These are phyloP conservation scores for Diplogelasinospora grovesii DNA, from an alignment of 495 filamentous ascomycete species.

Conservation along the genomic window DNA sequence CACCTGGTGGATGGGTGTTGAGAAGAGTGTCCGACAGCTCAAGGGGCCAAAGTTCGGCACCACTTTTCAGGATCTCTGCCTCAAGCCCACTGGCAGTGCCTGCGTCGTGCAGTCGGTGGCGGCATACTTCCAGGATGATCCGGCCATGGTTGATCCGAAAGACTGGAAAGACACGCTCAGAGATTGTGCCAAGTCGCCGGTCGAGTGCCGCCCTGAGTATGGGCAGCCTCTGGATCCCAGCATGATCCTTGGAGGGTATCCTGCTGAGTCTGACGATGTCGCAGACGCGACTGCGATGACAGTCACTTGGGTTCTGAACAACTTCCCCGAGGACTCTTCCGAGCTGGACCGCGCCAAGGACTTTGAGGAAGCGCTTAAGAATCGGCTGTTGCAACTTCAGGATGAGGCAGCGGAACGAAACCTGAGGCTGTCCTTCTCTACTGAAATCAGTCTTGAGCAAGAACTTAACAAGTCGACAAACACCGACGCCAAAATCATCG, in stretches of 20 bases:
- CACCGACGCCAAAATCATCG: slow-evolving; percentile 93
- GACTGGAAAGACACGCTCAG: slow-evolving; percentile 64
- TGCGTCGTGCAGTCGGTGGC: slow-evolving; percentile 91
- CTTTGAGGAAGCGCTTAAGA: slow-evolving; percentile 75
- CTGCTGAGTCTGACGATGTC: slow-evolving; percentile 57
- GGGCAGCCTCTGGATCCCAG: slow-evolving; percentile 76
- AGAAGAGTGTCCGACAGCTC: slow-evolving; percentile 61
- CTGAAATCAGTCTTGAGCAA: slow-evolving; percentile 86
- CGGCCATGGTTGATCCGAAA: slow-evolving; percentile 47
- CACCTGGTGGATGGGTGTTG: slow-evolving; percentile 90
- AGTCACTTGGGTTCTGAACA: slow-evolving; percentile 94
- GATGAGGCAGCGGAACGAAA: slow-evolving; percentile 72
- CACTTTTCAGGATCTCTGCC: slow-evolving; percentile 78
- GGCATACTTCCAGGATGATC: slow-evolving; percentile 71
- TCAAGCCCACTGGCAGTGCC: slow-evolving; percentile 81
- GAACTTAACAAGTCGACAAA: slow-evolving; percentile 96
- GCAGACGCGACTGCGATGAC: slow-evolving; percentile 72
- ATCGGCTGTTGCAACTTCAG: slow-evolving; percentile 63
- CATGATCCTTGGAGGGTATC: slow-evolving; percentile 78
- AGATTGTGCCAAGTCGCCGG: slow-evolving; percentile 68
- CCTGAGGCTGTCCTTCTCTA: slow-evolving; percentile 84
- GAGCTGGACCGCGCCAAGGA: slow-evolving; percentile 70
- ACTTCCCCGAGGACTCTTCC: slow-evolving; percentile 64
- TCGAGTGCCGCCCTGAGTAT: slow-evolving; percentile 80
- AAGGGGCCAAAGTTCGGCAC: slow-evolving; percentile 57